phyloP scores from a whole-genome alignment of 257 asterid species.

The Solanum clarkiae region DNA sequence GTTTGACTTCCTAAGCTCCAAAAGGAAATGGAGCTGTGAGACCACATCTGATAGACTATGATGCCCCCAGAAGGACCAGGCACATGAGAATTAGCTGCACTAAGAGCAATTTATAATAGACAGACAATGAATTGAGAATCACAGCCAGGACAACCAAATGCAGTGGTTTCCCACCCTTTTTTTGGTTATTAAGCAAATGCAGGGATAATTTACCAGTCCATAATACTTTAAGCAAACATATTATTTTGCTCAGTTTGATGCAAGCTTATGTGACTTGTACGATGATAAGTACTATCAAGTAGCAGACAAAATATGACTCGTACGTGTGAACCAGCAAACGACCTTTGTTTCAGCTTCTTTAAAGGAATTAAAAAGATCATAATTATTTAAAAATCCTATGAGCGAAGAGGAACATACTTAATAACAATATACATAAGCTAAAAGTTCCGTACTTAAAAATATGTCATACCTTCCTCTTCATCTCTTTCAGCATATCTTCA shows the following conservation, averaged over 20 bases:
- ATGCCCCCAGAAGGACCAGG: not conserved
- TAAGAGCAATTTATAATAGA: not conserved
- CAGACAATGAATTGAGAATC: not conserved
- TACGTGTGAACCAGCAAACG: not conserved
- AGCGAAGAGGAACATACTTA: not conserved
- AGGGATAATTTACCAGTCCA: not conserved
- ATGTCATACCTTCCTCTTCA: slow-evolving; percentile 78
- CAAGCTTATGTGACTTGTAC: not conserved
- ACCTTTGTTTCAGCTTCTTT: not conserved
- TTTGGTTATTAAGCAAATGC: not conserved
- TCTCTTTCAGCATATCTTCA: slow-evolving; percentile 99
- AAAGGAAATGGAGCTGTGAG: not conserved
- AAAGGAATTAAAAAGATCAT: not conserved
- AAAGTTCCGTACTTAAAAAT: not conserved
- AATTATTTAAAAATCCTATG: not conserved
- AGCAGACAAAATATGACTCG: not conserved
- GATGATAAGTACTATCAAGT: not conserved
- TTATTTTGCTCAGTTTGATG: not conserved
- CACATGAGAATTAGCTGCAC: not conserved
- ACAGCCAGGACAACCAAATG: not conserved
- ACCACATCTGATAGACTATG: not conserved
- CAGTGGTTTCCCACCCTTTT: not conserved
- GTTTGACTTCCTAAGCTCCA: not conserved
- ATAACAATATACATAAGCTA: not conserved
- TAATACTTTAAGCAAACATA: not conserved